These are phyloP conservation scores for Diplodia scrobiculata DNA, from an alignment of 2,329 filamentous ascomycete genomes.

Conservation along the genomic window DNA sequence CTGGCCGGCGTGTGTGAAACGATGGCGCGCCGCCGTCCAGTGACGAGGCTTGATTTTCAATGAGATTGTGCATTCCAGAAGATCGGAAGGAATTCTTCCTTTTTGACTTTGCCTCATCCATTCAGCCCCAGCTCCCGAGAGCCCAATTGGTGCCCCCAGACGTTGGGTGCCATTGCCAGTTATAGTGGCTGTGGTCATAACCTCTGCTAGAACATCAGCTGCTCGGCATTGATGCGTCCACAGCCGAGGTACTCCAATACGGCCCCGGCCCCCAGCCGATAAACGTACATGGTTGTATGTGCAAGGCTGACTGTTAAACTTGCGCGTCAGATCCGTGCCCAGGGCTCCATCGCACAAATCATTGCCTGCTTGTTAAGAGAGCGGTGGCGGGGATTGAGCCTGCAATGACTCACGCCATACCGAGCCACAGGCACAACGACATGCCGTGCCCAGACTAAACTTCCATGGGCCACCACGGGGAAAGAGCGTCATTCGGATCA, in stretches of 20 bases:
- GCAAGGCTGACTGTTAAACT: constrained; percentile 6
- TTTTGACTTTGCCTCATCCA: neutral
- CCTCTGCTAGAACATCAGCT: neutral
- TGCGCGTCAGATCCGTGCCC: neutral
- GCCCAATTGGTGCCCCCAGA: neutral
- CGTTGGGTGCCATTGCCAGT: neutral
- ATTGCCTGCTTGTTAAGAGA: neutral
- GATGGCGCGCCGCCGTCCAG: neutral
- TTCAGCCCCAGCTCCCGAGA: neutral
- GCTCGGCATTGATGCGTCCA: constrained; percentile 15
- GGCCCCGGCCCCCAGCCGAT: neutral
- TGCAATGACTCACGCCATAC: constrained; percentile 5
- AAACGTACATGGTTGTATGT: neutral
- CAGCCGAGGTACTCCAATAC: constrained; percentile 1
- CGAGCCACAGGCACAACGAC: constrained; percentile 3
- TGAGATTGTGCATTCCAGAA: constrained; percentile 27
- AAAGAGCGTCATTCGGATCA: neutral
- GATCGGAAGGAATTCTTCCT: neutral
- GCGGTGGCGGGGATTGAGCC: neutral
- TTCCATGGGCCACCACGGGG: neutral
- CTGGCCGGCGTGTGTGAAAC: constrained; percentile 3
- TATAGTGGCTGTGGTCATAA: constrained; percentile 12
- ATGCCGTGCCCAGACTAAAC: neutral
- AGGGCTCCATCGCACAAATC: too few relatives aligned
- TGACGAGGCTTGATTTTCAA: constrained; percentile 14